A percentile compares a stretch with the other conserved stretches of the same genome.
phyloP scores from a whole-genome alignment of 352 stramenopile genomes.

The Phytopythium montanum region DNA sequence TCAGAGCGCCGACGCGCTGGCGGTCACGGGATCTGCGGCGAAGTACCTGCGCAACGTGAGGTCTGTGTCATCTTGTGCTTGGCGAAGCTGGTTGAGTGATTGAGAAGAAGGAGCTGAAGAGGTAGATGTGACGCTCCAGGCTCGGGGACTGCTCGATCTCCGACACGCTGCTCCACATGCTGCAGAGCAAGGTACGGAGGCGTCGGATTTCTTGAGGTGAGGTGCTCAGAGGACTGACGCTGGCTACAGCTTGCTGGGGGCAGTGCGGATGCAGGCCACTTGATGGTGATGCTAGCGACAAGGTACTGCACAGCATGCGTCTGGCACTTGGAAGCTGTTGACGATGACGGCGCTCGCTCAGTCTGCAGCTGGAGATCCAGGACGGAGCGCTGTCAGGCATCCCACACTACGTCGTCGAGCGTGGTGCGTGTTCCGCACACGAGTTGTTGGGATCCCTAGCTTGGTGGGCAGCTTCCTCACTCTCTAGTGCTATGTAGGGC shows the following conservation, averaged over 20 bases:
- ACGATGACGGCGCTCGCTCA: constrained; percentile 6
- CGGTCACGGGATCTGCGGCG: constrained; percentile 36
- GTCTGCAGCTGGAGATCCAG: constrained; percentile 40
- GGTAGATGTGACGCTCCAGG: constrained; percentile 9
- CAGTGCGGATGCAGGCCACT: constrained; percentile 40
- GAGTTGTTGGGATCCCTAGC: not conserved
- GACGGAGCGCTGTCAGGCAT: constrained; percentile 26
- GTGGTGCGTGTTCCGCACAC: constrained; percentile 12
- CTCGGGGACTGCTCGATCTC: constrained; percentile 43
- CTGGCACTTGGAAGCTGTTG: not conserved
- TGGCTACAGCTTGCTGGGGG: not conserved
- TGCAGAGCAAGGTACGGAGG: constrained; percentile 37
- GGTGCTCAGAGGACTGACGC: not conserved
- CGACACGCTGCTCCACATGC: constrained; percentile 55
- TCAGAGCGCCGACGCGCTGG: constrained; percentile 40
- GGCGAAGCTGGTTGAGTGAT: not conserved
- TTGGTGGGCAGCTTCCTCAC: not conserved
- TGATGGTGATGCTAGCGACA: constrained; percentile 30
- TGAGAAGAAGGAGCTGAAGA: not conserved
- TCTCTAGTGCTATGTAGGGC: constrained; percentile 16
- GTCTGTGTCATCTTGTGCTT: constrained; percentile 12
- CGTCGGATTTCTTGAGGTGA: not conserved
- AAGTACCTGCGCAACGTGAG: constrained; percentile 33
- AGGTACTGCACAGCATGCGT: constrained; percentile 10
- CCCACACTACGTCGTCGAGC: constrained; percentile 21